These are phyloP conservation scores for Lachancea fermentati DNA, from an alignment of 805 yeast species.

Conservation along the genomic window DNA sequence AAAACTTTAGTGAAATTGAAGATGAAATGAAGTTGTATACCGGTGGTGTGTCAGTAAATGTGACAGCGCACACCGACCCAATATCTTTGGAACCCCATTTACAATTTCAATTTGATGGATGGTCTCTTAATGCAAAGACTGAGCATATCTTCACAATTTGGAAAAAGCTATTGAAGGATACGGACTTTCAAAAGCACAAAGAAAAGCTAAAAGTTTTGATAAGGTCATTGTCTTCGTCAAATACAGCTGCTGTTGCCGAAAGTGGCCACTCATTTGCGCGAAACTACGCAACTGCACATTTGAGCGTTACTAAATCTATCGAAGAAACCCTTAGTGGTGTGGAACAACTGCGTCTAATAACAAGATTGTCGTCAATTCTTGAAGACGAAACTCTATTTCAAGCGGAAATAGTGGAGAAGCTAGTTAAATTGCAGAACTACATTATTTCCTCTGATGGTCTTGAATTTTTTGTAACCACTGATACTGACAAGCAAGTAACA, in stretches of 20 bases:
- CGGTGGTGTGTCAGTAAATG: slow-evolving; percentile 73
- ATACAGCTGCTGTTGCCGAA: slow-evolving; percentile 74
- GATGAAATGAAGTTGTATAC: slow-evolving; percentile 76
- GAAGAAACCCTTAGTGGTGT: slow-evolving; percentile 69
- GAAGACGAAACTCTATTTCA: slow-evolving; percentile 48
- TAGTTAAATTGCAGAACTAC: slow-evolving; percentile 45
- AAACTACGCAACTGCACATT: slow-evolving; percentile 55
- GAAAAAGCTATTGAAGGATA: slow-evolving; percentile 59
- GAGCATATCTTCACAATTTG: slow-evolving; percentile 58
- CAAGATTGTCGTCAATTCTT: slow-evolving; percentile 45
- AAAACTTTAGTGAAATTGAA: slow-evolving; percentile 75
- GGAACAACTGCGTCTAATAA: slow-evolving; percentile 66
- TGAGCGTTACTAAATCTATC: slow-evolving; percentile 55
- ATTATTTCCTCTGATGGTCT: slow-evolving; percentile 40
- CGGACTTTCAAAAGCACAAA: slow-evolving; percentile 55
- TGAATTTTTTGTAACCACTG: slow-evolving; percentile 55
- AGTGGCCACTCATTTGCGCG: slow-evolving; percentile 84
- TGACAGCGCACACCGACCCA: slow-evolving; percentile 53
- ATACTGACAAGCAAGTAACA: slow-evolving; percentile 33
- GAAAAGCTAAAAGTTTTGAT: slow-evolving; percentile 70
- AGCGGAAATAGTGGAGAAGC: slow-evolving; percentile 57
- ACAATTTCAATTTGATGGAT: slow-evolving; percentile 56
- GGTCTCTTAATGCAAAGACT: slow-evolving; percentile 62
- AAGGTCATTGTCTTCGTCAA: slow-evolving; percentile 68
- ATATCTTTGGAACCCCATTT: slow-evolving; percentile 44